Evolutionary conservation across 2,329 filamentous ascomycete species (phyloP).

Genomic region (Nothopassalora personata): DNA sequence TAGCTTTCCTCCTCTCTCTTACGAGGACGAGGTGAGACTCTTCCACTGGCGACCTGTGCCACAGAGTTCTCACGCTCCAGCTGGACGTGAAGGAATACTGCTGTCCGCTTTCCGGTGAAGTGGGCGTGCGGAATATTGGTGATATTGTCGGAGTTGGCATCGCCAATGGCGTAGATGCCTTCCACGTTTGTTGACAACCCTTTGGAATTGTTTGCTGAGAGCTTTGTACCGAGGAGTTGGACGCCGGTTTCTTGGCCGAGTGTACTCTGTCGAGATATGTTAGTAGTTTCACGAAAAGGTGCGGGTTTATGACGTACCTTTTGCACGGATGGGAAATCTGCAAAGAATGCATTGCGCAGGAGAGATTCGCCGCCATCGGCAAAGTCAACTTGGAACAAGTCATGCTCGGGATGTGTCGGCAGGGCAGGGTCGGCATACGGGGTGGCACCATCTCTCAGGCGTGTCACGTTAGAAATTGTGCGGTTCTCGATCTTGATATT

Average conservation of each 20-base stretch:
- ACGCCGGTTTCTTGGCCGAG: constrained; percentile 8
- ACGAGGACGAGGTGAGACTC: neutral
- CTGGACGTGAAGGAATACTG: constrained; percentile 8
- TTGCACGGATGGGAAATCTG: constrained; percentile 9
- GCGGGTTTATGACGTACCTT: neutral
- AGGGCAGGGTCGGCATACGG: constrained; percentile 7
- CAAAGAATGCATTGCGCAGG: constrained; percentile 10
- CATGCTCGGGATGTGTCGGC: constrained; percentile 12
- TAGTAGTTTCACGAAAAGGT: neutral
- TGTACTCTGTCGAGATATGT: neutral
- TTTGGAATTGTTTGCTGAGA: constrained; percentile 8
- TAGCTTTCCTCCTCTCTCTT: constrained; percentile 5
- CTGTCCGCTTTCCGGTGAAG: constrained; percentile 12
- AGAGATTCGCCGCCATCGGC: constrained; percentile 1
- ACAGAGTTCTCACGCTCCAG: constrained; percentile 12
- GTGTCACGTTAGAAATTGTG: constrained; percentile 4
- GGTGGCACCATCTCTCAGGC: constrained; percentile 7
- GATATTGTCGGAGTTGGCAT: constrained; percentile 11
- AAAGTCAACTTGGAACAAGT: constrained; percentile 13
- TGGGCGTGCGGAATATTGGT: constrained; percentile 12
- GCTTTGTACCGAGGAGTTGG: constrained; percentile 6
- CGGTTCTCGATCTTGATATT: constrained; percentile 14
- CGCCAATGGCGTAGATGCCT: constrained; percentile 13
- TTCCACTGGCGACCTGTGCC: constrained; percentile 3
- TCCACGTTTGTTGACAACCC: constrained; percentile 9